Conservation (phyloP, 2,329 filamentous ascomycete genomes). For the Trichoderma endophyticum region DNA sequence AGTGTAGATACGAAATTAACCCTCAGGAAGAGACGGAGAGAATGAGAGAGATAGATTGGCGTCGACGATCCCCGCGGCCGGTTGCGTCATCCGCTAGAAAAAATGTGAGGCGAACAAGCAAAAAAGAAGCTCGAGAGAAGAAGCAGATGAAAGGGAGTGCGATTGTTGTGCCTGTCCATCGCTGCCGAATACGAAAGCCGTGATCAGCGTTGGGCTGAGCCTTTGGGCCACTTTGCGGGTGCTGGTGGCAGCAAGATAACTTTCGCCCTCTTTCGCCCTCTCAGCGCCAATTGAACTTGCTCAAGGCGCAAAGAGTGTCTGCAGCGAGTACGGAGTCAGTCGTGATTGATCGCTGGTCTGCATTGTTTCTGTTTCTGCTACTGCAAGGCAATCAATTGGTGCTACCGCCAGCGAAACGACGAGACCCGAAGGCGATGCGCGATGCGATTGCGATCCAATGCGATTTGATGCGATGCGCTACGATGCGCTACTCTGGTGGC, state of each 20-base stretch:
- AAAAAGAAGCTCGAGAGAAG: not conserved
- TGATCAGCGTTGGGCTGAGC: not conserved
- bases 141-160: not conserved
- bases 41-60: not conserved
- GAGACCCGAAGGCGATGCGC: not conserved
- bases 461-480: not conserved
- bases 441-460: not conserved
- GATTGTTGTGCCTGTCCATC: not conserved
- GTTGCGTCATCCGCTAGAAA: not conserved
- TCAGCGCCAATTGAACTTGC: not conserved
- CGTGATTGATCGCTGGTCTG: not conserved
- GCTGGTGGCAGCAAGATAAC: not conserved
- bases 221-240: not conserved
- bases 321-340: too few relatives aligned
- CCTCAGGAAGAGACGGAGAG: not conserved
- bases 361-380: not conserved
- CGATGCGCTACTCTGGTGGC: not conserved
- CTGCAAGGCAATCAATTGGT: not conserved
- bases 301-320: not conserved
- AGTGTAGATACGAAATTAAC: not conserved
- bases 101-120: not conserved
- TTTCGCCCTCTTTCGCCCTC: not conserved
- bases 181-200: constrained; percentile 10
- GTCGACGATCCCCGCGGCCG: not conserved
- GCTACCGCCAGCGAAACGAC: not conserved